Base-by-base conservation (phyloP, 345 rosid species). In the Gossypium rotundifolium region DNA sequence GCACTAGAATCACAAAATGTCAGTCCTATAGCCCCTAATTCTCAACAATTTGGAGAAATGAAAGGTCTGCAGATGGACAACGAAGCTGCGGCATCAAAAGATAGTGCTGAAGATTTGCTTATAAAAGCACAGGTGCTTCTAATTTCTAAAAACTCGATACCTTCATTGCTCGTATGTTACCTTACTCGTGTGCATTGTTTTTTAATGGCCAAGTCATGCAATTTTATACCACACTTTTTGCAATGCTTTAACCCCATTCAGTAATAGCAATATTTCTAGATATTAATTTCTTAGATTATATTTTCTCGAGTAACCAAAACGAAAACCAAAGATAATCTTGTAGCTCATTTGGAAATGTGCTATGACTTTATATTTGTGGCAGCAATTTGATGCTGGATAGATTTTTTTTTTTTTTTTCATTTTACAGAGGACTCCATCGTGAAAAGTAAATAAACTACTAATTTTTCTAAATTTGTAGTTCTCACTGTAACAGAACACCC, bases 1-100 rank as follows among this genome's bases (percentile, higher is more conserved):
- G 88, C 89, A 13, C 76, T 83, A 76, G 90, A 92, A 75, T 78
- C 67, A 27, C 81, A 74, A 76, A 81, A 78, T 78, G 17, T 53
- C 44, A 84, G 84, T 49, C 77, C 86, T 4, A 57, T 67, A n/a
- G 77, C 82, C 23, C 79, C 76, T 77, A 78, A 65, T 75, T 88
- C 87, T 2, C 88, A 82, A 70, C 69, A 79, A 60, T 65, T 83
- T 13, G 67, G 82, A 61, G 87, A 80, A 74, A 75, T 74, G n/a
- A 79, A 83, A 70, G 74, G 76, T 64, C 58, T 74, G 46, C 82
- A 76, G 45, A 27, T 27, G 60, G 46, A 69, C 23, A 27, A 69
- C 10, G 73, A 69, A 29, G 60, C 27, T 51, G 46, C 25, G 2
- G 60, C 73, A 17, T 52, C 60, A 69, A 52, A 51, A 49, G 73